phyloP scores from a whole-genome alignment of 2,329 filamentous ascomycete genomes.

The Berkeleyomyces basicola region DNA sequence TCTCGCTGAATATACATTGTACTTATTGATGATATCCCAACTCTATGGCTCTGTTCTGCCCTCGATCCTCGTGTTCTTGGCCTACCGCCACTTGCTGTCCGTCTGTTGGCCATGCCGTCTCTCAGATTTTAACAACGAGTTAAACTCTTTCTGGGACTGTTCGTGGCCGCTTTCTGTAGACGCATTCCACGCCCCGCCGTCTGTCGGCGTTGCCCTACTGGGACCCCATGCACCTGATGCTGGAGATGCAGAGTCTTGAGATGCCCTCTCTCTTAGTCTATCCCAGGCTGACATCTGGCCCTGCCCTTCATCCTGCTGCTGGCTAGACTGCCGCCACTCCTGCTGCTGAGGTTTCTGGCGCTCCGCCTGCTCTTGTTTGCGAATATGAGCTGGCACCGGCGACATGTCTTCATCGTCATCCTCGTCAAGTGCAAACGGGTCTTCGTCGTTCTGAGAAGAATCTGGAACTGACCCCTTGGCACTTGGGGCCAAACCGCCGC shows the following conservation, averaged over 20 bases:
- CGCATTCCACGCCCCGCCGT: neutral
- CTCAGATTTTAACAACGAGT: slow-evolving; percentile 31
- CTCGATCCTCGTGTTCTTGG: neutral
- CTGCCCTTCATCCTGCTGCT: neutral
- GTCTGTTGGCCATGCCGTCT: slow-evolving; percentile 23
- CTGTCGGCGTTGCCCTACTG: neutral
- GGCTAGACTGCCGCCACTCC: neutral
- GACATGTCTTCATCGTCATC: slow-evolving; percentile 11
- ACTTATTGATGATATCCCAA: neutral
- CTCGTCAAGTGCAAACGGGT: slow-evolving; percentile 10
- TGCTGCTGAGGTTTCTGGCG: neutral
- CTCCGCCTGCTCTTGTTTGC: slow-evolving; percentile 8
- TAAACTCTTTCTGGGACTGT: slow-evolving; percentile 33
- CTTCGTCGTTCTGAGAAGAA: slow-evolving; percentile 4
- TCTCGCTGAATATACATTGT: slow-evolving; percentile 2
- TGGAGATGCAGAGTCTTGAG: neutral
- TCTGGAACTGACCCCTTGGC: neutral
- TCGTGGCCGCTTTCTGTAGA: neutral
- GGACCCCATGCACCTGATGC: neutral
- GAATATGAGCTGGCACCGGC: slow-evolving; percentile 12
- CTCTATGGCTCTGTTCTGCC: neutral
- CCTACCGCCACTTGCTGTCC: slow-evolving; percentile 19
- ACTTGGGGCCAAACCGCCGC: neutral
- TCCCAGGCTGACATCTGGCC: slow-evolving; percentile 11
- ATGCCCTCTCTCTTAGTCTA: slow-evolving; percentile 1